These are phyloP conservation scores for Melastoma malabathricum DNA, from an alignment of 345 rosid genomes.

Conservation along the genomic window DNA sequence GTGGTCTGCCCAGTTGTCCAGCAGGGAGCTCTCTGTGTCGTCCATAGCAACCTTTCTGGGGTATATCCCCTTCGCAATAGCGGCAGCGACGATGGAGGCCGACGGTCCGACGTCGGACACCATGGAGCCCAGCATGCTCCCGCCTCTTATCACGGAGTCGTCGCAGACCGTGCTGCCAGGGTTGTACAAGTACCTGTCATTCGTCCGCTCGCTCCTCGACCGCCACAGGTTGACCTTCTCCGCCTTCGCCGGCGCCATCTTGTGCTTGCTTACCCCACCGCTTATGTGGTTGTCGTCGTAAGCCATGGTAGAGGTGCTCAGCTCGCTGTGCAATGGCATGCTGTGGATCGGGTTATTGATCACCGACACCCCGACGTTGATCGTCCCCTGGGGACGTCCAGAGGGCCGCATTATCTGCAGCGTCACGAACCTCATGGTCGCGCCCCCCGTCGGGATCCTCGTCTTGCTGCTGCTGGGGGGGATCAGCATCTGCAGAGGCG, in stretches of 20 bases:
- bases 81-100: slow-evolving; percentile 87
- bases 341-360: slow-evolving; percentile 57
- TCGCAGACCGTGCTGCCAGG: slow-evolving; percentile 8
- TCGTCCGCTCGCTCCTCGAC: slow-evolving; percentile 51
- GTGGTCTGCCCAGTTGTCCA: slow-evolving; percentile 41
- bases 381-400: slow-evolving; percentile 78
- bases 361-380: slow-evolving; percentile 59
- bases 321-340: slow-evolving; percentile 59
- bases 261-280: background rate
- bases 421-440: slow-evolving; percentile 27
- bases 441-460: slow-evolving; percentile 11
- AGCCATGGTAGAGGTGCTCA: slow-evolving; percentile 11
- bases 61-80: slow-evolving; percentile 68
- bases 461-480: slow-evolving; percentile 9
- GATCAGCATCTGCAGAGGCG: slow-evolving; percentile 41
- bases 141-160: slow-evolving; percentile 15
- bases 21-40: slow-evolving; percentile 27
- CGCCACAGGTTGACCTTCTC: slow-evolving; percentile 28
- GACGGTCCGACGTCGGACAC: slow-evolving; percentile 79
- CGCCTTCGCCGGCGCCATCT: background rate
- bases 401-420: slow-evolving; percentile 50
- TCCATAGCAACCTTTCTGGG: slow-evolving; percentile 10
- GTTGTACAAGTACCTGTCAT: slow-evolving; percentile 7
- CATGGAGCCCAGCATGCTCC: slow-evolving; percentile 8
- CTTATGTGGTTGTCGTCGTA: too few relatives aligned